Percentiles rank a stretch among this genome's conserved stretches.
phyloP scores from a whole-genome alignment of 2,329 filamentous ascomycete genomes.

The Fusarium sp. region DNA sequence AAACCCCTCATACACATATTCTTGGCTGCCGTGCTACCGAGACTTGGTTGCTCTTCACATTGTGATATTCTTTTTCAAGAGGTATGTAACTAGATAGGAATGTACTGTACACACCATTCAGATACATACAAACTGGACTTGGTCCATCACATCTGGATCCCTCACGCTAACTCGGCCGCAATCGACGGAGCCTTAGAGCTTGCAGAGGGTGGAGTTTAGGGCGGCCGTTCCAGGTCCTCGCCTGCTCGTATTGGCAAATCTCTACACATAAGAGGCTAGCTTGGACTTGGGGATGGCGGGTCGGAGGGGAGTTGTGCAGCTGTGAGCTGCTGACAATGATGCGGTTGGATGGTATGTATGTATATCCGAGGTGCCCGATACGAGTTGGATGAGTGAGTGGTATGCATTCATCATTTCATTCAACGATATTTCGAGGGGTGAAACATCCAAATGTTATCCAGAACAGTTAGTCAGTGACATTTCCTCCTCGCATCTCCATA shows the following conservation, averaged over 20 bases:
- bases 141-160: not conserved
- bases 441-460: not conserved
- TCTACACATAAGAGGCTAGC: not conserved
- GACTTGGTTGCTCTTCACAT: not conserved
- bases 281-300: not conserved
- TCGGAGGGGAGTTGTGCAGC: conserved; percentile 6
- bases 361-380: not conserved
- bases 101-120: not conserved
- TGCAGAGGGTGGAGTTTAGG: conserved; percentile 11
- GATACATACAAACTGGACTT: conserved; percentile 17
- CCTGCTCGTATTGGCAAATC: conserved; percentile 36
- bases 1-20: not conserved
- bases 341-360: not conserved
- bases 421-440: not conserved
- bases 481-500: not conserved
- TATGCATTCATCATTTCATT: not conserved
- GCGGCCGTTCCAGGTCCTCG: conserved; percentile 14
- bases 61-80: not conserved
- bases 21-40: conserved; percentile 5
- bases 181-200: not conserved
- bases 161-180: conserved; percentile 10
- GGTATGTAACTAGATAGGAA: not conserved
- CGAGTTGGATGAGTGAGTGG: not conserved
- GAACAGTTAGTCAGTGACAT: not conserved
- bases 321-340: not conserved